Evolutionary conservation across 805 yeast genomes (phyloP), one percentile per base, ranked within the genome.

Genomic region (Grigorovia jiainica): DNA sequence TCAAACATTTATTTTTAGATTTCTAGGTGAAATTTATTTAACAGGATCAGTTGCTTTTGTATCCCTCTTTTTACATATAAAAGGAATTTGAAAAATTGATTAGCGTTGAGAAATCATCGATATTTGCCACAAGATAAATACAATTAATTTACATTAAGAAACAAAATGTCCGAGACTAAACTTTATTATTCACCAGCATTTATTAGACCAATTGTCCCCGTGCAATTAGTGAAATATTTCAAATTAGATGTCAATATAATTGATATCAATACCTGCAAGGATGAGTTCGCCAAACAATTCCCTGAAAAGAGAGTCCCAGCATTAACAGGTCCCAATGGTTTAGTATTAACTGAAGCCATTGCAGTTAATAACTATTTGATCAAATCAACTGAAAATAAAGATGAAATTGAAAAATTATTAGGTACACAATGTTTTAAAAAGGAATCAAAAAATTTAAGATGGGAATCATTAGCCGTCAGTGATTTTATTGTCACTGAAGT

Each of bases 381-480:
- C 40, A 52, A 57, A 41, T 56, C 66, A 10, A 53, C 63, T 34
- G 54, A 55, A 25, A 64, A 61, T 27, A 58, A 60, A 43, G 48
- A 67, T 60, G 50, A 53, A 24, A 52, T 55, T 43, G 56, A 65
- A 42, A 64, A 64, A 48, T 70, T 81, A 50, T 67, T 76, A 49
- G 96, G 95, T 55, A 39, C 46, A 1, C 44, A 45, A 7, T 35
- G 36, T 18, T 47, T 38, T 13, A 18, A 19, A 81, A 52, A 70
- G 9, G 32, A 75, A 60, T 49, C 55, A 20, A 41, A 43, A 17
- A 69, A 85, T 56, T 63, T 87, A 53, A 78, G 70, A 65, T 87
- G 95, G 92, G 55, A 78, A 59, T 82, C 95, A 2, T 68, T 83
- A 51, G 68, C 78, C 61, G 84, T 80, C 71, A 56, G 76, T 52